Conservation (phyloP, 345 rosid genomes). For the Heritiera littoralis region DNA sequence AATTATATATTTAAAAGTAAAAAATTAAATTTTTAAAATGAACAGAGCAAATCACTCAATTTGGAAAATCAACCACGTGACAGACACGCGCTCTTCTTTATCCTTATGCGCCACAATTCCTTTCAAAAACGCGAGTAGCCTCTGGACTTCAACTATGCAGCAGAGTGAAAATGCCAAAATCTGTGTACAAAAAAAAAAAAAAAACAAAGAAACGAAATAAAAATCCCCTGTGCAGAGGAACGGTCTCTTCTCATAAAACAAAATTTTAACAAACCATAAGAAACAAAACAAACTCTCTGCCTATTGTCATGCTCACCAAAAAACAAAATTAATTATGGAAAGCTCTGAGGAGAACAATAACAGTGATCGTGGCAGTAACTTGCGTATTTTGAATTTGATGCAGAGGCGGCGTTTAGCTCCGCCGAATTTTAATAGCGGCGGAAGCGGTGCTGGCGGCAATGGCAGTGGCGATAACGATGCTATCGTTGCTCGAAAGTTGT, state of each 20-base stretch:
- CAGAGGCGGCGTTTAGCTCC: conserved; percentile 14
- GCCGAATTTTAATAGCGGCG: neutral
- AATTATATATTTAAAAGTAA: no score
- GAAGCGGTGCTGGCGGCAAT: neutral
- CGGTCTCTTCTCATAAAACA: neutral
- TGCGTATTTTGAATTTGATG: conserved; percentile 2
- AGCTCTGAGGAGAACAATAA: neutral
- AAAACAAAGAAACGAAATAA: neutral
- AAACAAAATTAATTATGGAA: conserved; percentile 4
- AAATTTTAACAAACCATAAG: no score
- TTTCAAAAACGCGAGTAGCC: neutral
- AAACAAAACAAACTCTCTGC: no score
- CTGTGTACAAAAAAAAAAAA: neutral
- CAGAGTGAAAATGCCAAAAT: neutral
- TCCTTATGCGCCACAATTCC: neutral
- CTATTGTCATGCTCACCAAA: neutral
- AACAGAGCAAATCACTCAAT: no score
- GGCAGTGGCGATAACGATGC: conserved; percentile 21
- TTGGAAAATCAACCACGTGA: no score
- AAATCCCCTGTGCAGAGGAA: neutral
- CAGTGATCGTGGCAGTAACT: neutral
- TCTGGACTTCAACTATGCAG: neutral
- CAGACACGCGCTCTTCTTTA: no score
- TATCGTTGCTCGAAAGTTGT: conserved; percentile 23
- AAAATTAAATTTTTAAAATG: no score